Base-by-base conservation (phyloP, 345 rosid species). In the Sonneratia caseolaris region DNA sequence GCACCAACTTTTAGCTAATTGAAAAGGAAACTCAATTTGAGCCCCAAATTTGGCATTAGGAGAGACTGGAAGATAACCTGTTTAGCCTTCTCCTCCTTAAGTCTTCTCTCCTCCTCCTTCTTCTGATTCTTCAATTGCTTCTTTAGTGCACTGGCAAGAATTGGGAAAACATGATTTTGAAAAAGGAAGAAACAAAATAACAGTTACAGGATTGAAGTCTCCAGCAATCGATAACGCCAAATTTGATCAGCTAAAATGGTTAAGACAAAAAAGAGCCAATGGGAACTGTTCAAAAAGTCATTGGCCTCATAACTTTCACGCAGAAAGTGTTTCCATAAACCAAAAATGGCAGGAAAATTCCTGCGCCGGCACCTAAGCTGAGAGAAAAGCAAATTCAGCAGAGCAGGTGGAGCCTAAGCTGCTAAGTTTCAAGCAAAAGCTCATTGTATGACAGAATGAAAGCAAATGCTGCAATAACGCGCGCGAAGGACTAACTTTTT, bases 41-140 rank as follows among this genome's bases (percentile, higher is more conserved):
- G 51, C 51, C 7, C 15, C 3, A 47, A 13, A 9, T 47, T 47
- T 13, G 51, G 51, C 51, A 47, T 13, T 9, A 10, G 51, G 9
- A 47, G 1, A 47, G 51, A 8, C 68, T 19, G 0, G 47, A 5
- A 43, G 2, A 4, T 51, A 42, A 81, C 86, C 82, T 64, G 76
- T 61, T 73, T 83, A 18, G 82, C 86, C 75, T 77, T 86, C 75
- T 83, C 87, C 75, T 91, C 96, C 79, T 90, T 94, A 68, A 85
- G 89, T 53, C 74, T 82, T 76, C 80, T 84, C 80, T 90, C 98
- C 77, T 94, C 97, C 73, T 90, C 99, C 79, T 67, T 87, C 83
- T 90, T 87, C 80, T 83, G 88, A 72, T 77, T 74, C 82, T 85
- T 92, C 81, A 81, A 68, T 69, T 92, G 97, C 80, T 84, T 95